Evolutionary conservation across 345 rosid genomes (phyloP).

Genomic region (Citrus trifoliata): DNA sequence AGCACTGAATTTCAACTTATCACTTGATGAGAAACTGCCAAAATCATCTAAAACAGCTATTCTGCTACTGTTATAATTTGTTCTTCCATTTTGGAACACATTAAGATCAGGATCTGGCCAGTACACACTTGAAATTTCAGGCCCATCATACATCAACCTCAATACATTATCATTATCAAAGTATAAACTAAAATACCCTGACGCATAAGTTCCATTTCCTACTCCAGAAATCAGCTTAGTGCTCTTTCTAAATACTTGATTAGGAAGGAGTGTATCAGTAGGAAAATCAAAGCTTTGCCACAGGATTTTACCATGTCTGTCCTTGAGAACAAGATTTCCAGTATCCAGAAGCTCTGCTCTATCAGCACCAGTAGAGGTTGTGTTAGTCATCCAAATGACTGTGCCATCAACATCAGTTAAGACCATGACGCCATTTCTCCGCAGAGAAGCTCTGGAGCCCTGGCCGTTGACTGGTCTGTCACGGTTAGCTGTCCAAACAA

Average conservation of each 20-base stretch:
- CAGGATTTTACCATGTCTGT: constrained; percentile 10
- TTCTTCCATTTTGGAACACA: constrained; percentile 17
- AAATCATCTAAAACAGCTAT: constrained; percentile 28
- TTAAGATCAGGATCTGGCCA: constrained; percentile 26
- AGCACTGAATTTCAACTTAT: constrained; percentile 28
- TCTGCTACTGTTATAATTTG: constrained; percentile 34
- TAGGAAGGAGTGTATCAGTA: constrained; percentile 26
- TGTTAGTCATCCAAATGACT: constrained; percentile 30
- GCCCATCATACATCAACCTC: constrained; percentile 39
- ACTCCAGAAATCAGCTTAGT: constrained; percentile 22
- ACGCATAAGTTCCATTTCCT: constrained; percentile 19
- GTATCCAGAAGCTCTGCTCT: constrained; percentile 35
- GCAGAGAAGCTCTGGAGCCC: constrained; percentile 36
- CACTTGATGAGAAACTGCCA: constrained; percentile 37
- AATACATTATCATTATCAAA: constrained; percentile 39
- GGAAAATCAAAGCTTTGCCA: constrained; percentile 43
- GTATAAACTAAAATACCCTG: constrained; percentile 25
- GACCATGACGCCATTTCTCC: constrained; percentile 26
- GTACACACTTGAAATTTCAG: constrained; percentile 38
- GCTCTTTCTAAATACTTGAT: constrained; percentile 30
- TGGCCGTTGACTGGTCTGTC: constrained; percentile 37
- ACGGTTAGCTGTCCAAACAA: constrained; percentile 49
- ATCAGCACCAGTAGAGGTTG: constrained; percentile 10
- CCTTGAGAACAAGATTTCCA: constrained; percentile 39
- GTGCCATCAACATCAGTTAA: constrained; percentile 32